Percentiles rank a stretch among this genome's conserved stretches.
Evolutionary conservation across 129 eudicot species (phyloP).

Genomic region (Pulicaria dysenterica): DNA sequence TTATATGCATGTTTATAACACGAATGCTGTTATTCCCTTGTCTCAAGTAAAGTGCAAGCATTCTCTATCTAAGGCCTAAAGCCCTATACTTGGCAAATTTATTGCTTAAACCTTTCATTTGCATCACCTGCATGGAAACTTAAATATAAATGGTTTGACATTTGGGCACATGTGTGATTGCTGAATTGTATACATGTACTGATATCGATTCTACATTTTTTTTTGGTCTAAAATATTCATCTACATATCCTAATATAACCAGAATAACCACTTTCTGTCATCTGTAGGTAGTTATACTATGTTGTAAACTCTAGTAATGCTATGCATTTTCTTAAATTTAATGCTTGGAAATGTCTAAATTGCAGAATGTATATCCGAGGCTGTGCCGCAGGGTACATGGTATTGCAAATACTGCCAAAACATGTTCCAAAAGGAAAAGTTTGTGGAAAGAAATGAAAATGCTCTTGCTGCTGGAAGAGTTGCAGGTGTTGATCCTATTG

Average conservation of each 20-base stretch:
- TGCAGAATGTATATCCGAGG: constrained; percentile 75
- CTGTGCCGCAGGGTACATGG: constrained; percentile 69
- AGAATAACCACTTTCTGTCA: not conserved
- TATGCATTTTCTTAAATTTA: not conserved
- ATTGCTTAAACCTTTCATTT: not conserved
- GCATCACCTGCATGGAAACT: no score
- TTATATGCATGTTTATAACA: no score
- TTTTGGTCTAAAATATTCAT: no score
- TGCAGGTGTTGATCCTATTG: constrained; percentile 63
- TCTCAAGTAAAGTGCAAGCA: no score
- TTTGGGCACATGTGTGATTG: not conserved
- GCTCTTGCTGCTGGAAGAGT: constrained; percentile 89
- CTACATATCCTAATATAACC: not conserved
- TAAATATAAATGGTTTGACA: not conserved
- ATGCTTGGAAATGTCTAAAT: constrained; percentile 20
- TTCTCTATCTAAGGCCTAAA: not conserved
- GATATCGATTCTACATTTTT: not conserved
- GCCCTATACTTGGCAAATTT: not conserved
- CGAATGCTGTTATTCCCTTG: no score
- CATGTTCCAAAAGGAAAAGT: constrained; percentile 54
- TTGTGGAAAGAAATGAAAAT: constrained; percentile 62
- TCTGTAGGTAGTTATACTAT: not conserved
- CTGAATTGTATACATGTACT: constrained; percentile 4
- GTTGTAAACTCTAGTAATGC: not conserved
- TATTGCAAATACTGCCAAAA: constrained; percentile 71